phyloP scores from a whole-genome alignment of 768 basidiomycete genomes.

The Baorangia bicolor region DNA sequence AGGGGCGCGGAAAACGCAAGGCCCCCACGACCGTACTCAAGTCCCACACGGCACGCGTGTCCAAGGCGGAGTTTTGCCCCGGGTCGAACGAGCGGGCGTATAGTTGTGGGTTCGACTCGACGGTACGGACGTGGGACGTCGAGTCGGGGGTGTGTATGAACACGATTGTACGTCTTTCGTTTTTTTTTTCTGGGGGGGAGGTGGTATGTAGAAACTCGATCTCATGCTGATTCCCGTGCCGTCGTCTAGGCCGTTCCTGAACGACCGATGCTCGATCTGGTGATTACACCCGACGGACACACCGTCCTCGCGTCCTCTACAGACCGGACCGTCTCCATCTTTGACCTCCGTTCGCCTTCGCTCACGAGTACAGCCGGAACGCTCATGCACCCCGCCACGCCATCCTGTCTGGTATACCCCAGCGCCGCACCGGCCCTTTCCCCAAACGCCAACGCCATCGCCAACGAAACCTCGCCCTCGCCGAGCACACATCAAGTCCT shows the following conservation, averaged over 20 bases:
- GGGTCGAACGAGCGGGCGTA: conserved; percentile 22
- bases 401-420: conserved; percentile 54
- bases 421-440: neutral
- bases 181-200: neutral
- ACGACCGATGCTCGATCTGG: conserved; percentile 72
- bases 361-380: conserved; percentile 39
- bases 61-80: conserved; percentile 61
- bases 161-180: conserved; percentile 52
- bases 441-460: neutral
- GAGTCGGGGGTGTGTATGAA: conserved; percentile 68
- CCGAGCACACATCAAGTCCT: no score
- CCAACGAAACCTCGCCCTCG: neutral
- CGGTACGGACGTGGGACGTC: conserved; percentile 84
- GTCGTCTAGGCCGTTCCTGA: conserved; percentile 57
- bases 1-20: conserved; percentile 48
- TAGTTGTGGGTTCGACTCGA: conserved; percentile 78
- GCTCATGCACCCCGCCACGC: conserved; percentile 63
- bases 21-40: conserved; percentile 73
- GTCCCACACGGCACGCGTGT: conserved; percentile 82
- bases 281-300: conserved; percentile 43
- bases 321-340: conserved; percentile 69
- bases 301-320: no score
- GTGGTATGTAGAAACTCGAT: neutral
- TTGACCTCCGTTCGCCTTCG: conserved; percentile 57
- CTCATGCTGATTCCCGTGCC: neutral